A percentile compares a stretch with the other conserved stretches of the same genome.
Conservation (phyloP, 257 asterid species). For the Solanum chilense region DNA sequence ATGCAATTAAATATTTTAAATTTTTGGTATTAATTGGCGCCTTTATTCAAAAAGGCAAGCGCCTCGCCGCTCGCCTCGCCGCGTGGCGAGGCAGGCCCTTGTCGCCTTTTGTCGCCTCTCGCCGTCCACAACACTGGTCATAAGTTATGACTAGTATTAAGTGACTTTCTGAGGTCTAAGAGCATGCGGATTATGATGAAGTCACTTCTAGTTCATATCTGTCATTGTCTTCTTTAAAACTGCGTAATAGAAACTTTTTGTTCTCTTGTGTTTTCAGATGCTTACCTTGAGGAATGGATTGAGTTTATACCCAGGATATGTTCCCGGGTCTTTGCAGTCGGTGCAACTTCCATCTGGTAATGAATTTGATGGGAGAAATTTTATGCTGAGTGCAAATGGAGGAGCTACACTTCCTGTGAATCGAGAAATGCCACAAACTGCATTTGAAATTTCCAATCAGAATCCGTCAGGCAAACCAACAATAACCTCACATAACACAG, state of each 20-base stretch:
- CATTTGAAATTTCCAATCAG: slow-evolving; percentile 26
- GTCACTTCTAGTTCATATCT: background rate
- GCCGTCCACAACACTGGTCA: too few relatives aligned
- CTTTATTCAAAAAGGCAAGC: too few relatives aligned
- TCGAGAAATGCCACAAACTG: slow-evolving; percentile 33
- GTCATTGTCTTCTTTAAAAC: background rate
- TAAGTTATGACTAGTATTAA: background rate
- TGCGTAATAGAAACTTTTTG: background rate
- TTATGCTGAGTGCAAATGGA: slow-evolving; percentile 34
- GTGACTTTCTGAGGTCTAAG: background rate
- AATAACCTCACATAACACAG: slow-evolving; percentile 25
- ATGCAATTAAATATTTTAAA: too few relatives aligned
- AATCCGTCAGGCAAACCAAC: slow-evolving; percentile 32
- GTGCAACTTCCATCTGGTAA: slow-evolving; percentile 29
- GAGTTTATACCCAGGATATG: slow-evolving; percentile 55
- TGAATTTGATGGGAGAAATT: slow-evolving; percentile 43
- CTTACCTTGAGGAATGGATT: slow-evolving; percentile 83
- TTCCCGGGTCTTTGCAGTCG: slow-evolving; percentile 51
- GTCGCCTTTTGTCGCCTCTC: too few relatives aligned
- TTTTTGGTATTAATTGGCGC: too few relatives aligned
- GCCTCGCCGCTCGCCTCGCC: too few relatives aligned
- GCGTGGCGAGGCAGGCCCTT: too few relatives aligned
- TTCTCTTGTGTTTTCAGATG: slow-evolving; percentile 43
- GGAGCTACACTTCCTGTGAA: slow-evolving; percentile 24
- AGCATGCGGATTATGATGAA: background rate